Evolutionary conservation across 441 rosid species (phyloP), one percentile per base, ranked within the genome.

Genomic region (Croton setiger): DNA sequence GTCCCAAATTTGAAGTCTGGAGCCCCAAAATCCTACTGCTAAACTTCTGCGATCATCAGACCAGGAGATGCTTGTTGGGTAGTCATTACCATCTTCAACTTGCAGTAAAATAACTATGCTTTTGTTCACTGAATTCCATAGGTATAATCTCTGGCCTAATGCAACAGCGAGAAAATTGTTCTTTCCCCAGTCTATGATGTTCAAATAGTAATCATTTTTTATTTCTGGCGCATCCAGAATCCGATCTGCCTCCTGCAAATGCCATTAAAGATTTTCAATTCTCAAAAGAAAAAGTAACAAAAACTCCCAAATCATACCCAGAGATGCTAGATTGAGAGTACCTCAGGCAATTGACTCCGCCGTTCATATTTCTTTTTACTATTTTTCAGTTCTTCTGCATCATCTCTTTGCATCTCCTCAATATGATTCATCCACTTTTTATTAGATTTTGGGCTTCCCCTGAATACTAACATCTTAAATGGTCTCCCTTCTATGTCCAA

Each of bases 111-210:
- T 79, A 4, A 64, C 63, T 9, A 68, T 69, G 4, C 47, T 23
- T 7, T 66, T 54, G 33, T 64, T 81, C 70, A 72, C 66, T 0
- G 86, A 41, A 59, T 80, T 80, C 84, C 86, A 83, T 5, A 87
- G 68, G 68, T 80, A 83, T 11, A 80, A 20, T 1, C 54, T 71
- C 11, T 67, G 15, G 2, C 84, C 84, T 66, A 84, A 68, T 35
- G 86, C 83, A 41, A 83, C 79, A 43, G 81, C 85, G 48, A 82
- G 75, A 68, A 83, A n/a, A 55, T 80, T 78, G 79, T 77, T 85
- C 53, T 54, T 76, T 18, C 87, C 91, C 91, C 84, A 87, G 36
- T 81, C 86, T 62, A 83, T 66, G 20, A 80, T 57, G 77, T 82
- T 85, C 59, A 58, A 37, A 64, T 83, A 80, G 79, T 51, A 83